phyloP scores from a whole-genome alignment of 306 rosid species.

The Prosopis cineraria region DNA sequence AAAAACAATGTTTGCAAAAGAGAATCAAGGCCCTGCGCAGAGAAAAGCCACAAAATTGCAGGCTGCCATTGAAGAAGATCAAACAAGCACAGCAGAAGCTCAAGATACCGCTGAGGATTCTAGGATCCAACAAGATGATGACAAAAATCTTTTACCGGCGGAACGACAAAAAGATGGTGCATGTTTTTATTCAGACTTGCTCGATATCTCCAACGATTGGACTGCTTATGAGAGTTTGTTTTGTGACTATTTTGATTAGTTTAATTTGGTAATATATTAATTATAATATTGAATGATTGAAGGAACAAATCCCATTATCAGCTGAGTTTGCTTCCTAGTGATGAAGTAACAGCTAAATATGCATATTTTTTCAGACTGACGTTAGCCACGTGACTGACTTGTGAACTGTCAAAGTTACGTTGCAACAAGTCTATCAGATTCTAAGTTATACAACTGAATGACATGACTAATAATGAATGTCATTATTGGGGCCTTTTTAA shows the following conservation, averaged over 20 bases:
- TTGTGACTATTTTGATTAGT: not conserved
- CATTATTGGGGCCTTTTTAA: not conserved
- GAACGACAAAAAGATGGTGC: not conserved
- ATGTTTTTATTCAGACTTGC: not conserved
- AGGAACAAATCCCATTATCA: not conserved
- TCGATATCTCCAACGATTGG: not conserved
- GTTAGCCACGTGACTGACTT: too few relatives aligned
- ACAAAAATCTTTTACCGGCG: not conserved
- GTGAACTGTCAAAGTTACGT: too few relatives aligned
- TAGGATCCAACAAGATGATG: not conserved
- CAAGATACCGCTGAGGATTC: not conserved
- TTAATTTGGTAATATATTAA: not conserved
- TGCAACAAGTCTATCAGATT: too few relatives aligned
- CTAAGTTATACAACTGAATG: too few relatives aligned
- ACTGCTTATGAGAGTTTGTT: conserved; percentile 3
- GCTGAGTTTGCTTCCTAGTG: too few relatives aligned
- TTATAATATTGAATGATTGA: not conserved
- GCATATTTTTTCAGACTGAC: too few relatives aligned
- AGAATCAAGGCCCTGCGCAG: not conserved
- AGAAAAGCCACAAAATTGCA: not conserved
- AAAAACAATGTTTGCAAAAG: not conserved
- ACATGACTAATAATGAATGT: too few relatives aligned
- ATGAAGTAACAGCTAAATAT: too few relatives aligned
- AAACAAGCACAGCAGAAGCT: not conserved
- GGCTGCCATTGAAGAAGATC: not conserved